Conservation (phyloP, 331 rosid species). For the Rosa hybrid region DNA sequence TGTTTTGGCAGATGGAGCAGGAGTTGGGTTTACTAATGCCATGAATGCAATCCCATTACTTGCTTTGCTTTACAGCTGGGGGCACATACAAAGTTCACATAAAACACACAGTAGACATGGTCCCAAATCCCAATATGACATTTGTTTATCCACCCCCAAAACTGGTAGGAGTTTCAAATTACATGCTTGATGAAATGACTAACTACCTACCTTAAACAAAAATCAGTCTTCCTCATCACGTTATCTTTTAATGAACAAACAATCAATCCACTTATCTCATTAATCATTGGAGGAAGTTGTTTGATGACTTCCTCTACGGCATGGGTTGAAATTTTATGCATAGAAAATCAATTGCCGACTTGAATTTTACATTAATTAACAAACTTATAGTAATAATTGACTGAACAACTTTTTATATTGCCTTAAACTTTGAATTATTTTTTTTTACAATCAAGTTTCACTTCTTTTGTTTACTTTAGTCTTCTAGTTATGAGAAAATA, state of each 20-base stretch:
- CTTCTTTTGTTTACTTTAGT: too few relatives aligned
- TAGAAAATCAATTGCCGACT: too few relatives aligned
- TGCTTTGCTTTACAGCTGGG: constrained; percentile 20
- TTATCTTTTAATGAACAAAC: background rate
- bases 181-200: constrained; percentile 10
- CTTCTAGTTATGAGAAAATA: too few relatives aligned
- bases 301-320: background rate
- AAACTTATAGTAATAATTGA: too few relatives aligned
- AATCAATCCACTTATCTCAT: background rate
- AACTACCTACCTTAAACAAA: constrained; percentile 18
- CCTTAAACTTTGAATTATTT: too few relatives aligned
- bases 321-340: background rate
- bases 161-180: background rate
- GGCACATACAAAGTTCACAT: background rate
- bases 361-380: too few relatives aligned
- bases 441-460: too few relatives aligned
- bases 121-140: constrained; percentile 2
- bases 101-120: background rate
- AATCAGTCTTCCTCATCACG: background rate
- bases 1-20: constrained; percentile 12
- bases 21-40: background rate
- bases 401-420: too few relatives aligned
- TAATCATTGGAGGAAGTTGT: background rate
- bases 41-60: constrained; percentile 5
- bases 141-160: background rate